These are phyloP conservation scores for Somion occarium DNA, from an alignment of 1,284 basidiomycete species.

Conservation along the genomic window DNA sequence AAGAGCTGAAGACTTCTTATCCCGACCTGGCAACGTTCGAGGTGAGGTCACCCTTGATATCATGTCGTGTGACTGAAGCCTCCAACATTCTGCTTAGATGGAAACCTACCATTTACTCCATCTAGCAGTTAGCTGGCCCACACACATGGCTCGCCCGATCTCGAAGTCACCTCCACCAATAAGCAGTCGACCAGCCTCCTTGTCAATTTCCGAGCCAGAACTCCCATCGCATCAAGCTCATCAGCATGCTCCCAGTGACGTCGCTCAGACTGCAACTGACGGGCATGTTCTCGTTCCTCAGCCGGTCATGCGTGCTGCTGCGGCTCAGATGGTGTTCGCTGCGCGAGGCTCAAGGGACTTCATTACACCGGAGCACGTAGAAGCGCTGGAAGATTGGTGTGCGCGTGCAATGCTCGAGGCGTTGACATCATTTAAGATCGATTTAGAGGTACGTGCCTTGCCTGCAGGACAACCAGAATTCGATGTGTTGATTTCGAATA, in stretches of 20 bases:
- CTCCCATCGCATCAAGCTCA: slow-evolving; percentile 24
- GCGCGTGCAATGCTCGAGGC: slow-evolving; percentile 50
- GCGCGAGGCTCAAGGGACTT: slow-evolving; percentile 71
- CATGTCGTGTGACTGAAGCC: background rate
- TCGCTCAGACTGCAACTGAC: slow-evolving; percentile 18
- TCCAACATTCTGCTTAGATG: slow-evolving; percentile 46
- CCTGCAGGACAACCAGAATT: background rate
- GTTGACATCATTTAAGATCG: slow-evolving; percentile 32
- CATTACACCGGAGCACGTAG: slow-evolving; percentile 68
- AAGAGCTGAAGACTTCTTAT: slow-evolving; percentile 44
- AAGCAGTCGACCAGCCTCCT: slow-evolving; percentile 39
- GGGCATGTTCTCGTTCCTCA: slow-evolving; percentile 22
- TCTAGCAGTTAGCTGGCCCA: slow-evolving; percentile 56
- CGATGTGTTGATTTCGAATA: background rate
- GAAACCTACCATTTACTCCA: slow-evolving; percentile 78
- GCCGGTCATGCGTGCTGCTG: slow-evolving; percentile 64
- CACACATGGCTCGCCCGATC: slow-evolving; percentile 7
- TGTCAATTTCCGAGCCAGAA: slow-evolving; percentile 23
- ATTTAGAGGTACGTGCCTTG: slow-evolving; percentile 39
- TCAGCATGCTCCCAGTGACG: slow-evolving; percentile 29
- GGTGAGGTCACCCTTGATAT: slow-evolving; percentile 32
- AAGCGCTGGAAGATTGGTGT: slow-evolving; percentile 62
- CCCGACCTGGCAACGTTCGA: slow-evolving; percentile 62
- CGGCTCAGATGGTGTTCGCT: slow-evolving; percentile 84
- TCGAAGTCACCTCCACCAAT: slow-evolving; percentile 32